phyloP scores from a whole-genome alignment of 2,329 filamentous ascomycete genomes.

The Rachicladosporium sp. region DNA sequence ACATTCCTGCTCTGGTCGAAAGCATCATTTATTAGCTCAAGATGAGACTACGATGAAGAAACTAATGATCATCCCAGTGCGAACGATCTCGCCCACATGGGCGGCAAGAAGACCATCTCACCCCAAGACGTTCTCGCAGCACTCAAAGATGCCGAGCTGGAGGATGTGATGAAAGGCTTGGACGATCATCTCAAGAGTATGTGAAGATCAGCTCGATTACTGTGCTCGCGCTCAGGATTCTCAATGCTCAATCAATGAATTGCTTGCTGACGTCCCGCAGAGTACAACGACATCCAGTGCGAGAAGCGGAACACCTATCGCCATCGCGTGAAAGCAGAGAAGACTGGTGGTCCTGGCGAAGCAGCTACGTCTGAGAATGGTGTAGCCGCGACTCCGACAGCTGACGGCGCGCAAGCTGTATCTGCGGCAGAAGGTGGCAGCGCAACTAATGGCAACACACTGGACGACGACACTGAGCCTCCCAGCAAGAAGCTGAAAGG shows the following conservation, averaged over 20 bases:
- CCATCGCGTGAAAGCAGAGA: slow-evolving; percentile 55
- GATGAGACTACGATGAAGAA: too few species aligned
- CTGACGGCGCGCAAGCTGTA: not conserved
- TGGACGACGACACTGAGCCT: slow-evolving; percentile 33
- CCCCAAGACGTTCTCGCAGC: slow-evolving; percentile 66
- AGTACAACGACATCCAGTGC: slow-evolving; percentile 61
- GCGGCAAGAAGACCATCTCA: slow-evolving; percentile 67
- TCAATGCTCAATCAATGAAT: not conserved
- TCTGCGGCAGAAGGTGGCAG: not conserved
- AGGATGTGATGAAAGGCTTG: slow-evolving; percentile 55
- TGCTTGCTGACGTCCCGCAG: slow-evolving; percentile 26
- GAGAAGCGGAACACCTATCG: slow-evolving; percentile 64
- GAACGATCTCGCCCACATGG: slow-evolving; percentile 54
- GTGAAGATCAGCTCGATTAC: slow-evolving; percentile 18
- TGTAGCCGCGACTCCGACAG: not conserved
- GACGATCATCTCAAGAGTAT: slow-evolving; percentile 66
- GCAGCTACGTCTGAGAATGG: too few species aligned
- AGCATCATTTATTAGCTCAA: too few species aligned
- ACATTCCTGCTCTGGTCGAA: too few species aligned
- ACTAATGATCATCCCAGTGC: slow-evolving; percentile 39
- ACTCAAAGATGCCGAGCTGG: slow-evolving; percentile 63
- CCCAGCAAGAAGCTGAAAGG: slow-evolving; percentile 40
- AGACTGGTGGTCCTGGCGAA: slow-evolving; percentile 24
- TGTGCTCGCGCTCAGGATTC: not conserved
- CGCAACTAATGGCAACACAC: slow-evolving; percentile 1